Conservation (phyloP, 495 filamentous ascomycete genomes). For the Penicillium arizonense region DNA sequence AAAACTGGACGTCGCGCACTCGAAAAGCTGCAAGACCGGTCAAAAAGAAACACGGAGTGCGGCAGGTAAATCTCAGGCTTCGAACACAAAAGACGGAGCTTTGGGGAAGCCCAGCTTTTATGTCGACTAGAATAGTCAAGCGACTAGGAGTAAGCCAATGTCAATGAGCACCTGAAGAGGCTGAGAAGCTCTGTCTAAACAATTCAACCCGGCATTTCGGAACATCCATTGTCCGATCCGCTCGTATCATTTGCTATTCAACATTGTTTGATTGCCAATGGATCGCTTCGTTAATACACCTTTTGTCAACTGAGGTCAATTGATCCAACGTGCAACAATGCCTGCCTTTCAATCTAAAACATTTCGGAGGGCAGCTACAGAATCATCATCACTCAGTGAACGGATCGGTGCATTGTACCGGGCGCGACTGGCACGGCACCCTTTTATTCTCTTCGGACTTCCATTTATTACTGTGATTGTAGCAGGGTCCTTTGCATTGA, state of each 20-base stretch:
- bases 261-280: background rate
- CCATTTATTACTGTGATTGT: conserved; percentile 91
- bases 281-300: background rate
- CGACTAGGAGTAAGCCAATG: background rate
- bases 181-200: conserved; percentile 20
- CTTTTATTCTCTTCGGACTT: conserved; percentile 93
- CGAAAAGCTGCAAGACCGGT: background rate
- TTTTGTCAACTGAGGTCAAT: background rate
- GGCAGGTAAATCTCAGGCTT: background rate
- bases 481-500: conserved; percentile 91
- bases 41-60: background rate
- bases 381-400: conserved; percentile 52
- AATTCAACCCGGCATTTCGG: conserved; percentile 19
- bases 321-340: conserved; percentile 47
- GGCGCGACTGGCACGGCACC: conserved; percentile 62
- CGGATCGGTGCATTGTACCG: conserved; percentile 79
- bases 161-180: background rate
- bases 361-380: conserved; percentile 53
- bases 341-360: conserved; percentile 70
- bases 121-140: background rate
- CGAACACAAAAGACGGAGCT: background rate
- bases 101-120: background rate
- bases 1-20: conserved; percentile 9
- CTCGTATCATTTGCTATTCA: background rate
- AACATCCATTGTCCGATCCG: conserved; percentile 19